Evolutionary conservation across 2,329 filamentous ascomycete species (phyloP), one percentile per base, ranked within the genome.

Genomic region (Sporothrix euskadiensis): DNA sequence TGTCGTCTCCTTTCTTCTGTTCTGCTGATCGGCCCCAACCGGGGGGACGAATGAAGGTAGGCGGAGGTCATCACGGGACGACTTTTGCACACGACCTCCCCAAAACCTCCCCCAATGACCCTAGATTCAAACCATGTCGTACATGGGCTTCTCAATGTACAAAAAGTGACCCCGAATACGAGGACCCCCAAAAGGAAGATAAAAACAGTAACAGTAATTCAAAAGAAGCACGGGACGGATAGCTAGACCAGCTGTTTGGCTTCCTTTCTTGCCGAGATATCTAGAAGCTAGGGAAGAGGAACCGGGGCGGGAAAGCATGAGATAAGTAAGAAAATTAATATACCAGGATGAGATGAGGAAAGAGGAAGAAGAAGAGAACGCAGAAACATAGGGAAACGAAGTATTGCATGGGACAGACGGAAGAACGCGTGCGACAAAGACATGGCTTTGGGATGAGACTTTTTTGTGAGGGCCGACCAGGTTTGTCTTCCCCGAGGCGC

Each of bases 401-500:
- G 22, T 16, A 54, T 30, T 12, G 16, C 57, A 39, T 35, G 6
- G 32, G 59, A 22, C 19, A 39, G 32, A 39, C 26, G 49, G 2
- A 26, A 35, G 10, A 69, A 35, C 19, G 66, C 22, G 68, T 59
- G 68, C 14, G 12, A 70, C 52, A 5, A 16, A n/a, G n/a, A 57
- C 68, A 70, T 59, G 57, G 30, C 59, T 8, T 16, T 39, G 49
- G n/a, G 39, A 65, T 65, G 39, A 19, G 61, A 44, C 10, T 70
- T 19, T 49, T 49, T 16, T 12, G 4, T n/a, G 30, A 35, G 35
- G 44, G 32, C 68, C 52, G 49, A 41, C 32, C 32, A 57, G 32
- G 9, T 14, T 26, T 70, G 66, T 59, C 41, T 56, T 14, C 52
- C 63, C 65, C 41, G 71, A 70, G 44, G 44, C 66, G 41, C 66